Evolutionary conservation across 1,284 basidiomycete species (phyloP), one percentile per base, ranked within the genome.

Genomic region (Tylopilus sp.): DNA sequence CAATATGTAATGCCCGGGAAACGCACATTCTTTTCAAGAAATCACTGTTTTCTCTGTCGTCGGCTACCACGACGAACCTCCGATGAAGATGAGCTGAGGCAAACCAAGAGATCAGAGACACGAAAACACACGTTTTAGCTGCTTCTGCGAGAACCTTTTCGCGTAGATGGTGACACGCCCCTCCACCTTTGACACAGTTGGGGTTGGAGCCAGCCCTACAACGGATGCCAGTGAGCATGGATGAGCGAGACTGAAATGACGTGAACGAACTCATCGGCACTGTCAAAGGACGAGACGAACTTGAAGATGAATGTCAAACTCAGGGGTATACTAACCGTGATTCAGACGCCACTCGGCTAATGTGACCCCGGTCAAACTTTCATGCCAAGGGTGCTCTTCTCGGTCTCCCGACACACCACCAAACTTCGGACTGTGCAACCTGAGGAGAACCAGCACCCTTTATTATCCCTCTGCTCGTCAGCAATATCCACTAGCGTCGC

Each of bases 71-170:
- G 76, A 99, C 85, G 83, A 97, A 99, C 54, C 92, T 94, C 73
- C 26, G 38, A 53, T 22, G 9, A 55, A 63, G 26, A 64, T 70
- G 33, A 76, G 64, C 22, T 22, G 18, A 18, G 41, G 41, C 3
- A 10, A 16, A 16, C 56, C 36, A 10, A 47, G 9, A 26, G 47
- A 29, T 7, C n/a, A 36, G 10, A 1, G 16, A 51, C 2, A n/a
- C 4, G 47, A 56, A 38, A 41, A 65, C 60, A 61, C 63, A 93
- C 87, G 91, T 95, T 72, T 89, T 88, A 22, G 98, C 97, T n/a
- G 96, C 96, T 79, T 99, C 97, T 5, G 96, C 97, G n/a, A 99
- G 87, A 5, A 99, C 96, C 81, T 99, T 99, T 82, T 99, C 97
- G 47, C 97, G 90, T 44, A 99, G 82, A 74, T 99, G 98, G n/a